Evolutionary conservation across 768 basidiomycete genomes (phyloP), one percentile per base, ranked within the genome.

Genomic region (Lactarius indigo): DNA sequence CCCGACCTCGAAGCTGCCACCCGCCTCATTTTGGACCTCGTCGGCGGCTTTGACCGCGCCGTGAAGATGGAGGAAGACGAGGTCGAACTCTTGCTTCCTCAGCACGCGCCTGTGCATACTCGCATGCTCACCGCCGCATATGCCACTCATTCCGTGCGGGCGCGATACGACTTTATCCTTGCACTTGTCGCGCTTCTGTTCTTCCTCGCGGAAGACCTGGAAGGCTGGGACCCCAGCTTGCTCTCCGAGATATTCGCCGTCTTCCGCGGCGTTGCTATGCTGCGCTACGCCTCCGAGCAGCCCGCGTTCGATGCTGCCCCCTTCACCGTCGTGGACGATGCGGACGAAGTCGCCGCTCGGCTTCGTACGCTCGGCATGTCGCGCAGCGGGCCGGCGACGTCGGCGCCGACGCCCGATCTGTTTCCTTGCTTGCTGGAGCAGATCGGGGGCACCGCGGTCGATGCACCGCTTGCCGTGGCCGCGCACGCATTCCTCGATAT

Each of bases 21-120:
- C 50, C 82, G 84, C 59, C 80, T 79, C 57, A 82, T 83, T 37
- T 82, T 92, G 56, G 89, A 92, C 73, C 80, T 87, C 58, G 85
- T 92, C 61, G 89, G 88, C 50, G 87, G 85, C 33, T 85, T 90
- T 71, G 89, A 91, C 70, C 78, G 74, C 28, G 80, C 84, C 33
- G 84, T 92, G 66, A 94, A 94, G 75, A 79, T 79, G 68, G 92
- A 94, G 75, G 88, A 89, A 70, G 87, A 90, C 35, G 90, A 91
- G 70, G 81, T 83, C 20, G 86, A 85, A 57, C 69, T 79, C 18
- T 79, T 85, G 39, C 74, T 79, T 37, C 84, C 85, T 31, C 79
- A 83, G 61, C 79, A 83, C 41, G 78, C 79, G 47, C 87, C 88
- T 18, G 82, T 86, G 61, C 89, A 88, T 87, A 80, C 79, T 59